Base-by-base conservation (phyloP, 2,329 filamentous ascomycete species). In the Erysiphe neolycopersici region DNA sequence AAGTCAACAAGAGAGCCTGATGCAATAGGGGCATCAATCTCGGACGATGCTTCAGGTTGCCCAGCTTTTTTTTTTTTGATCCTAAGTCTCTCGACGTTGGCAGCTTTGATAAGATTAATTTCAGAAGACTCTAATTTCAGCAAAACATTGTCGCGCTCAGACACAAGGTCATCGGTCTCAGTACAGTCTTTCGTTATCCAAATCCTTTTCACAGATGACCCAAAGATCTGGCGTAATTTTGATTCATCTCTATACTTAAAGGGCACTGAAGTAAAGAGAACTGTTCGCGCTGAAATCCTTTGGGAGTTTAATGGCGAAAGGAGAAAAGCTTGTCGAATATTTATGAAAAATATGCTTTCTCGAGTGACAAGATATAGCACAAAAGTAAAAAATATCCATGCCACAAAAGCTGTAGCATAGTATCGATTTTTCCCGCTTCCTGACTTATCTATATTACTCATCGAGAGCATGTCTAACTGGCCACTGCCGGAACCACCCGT, bases 321-420 rank as follows among this genome's bases (percentile, higher is more conserved):
- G 36, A 91, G 71, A 61, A 91, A 94, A 0, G 87, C 87, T 61
- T 95, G 87, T 49, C 85, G 79, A 43, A 95, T 62, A 54, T 91
- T 92, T 64, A 94, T 79, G 60, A 82, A 92, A 67, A 77, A 93
- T 52, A 95, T 79, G 56, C 73, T 76, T 60, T 95, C 87, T 46
- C 87, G 72, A 45, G 84, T 79, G 48, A 95, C 73, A 54, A 82
- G 76, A 61, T 81, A 89, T 59, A 95, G 77, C 50, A 95, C 68
- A 56, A 95, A 95, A 39, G 71, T 72, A 59, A 79, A 84, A 61
- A 82, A 95, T 42, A 85, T 59, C 73, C 82, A 93, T 1, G 76
- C 74, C 43, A 84, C 64, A 43, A 81, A 69, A n/a, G 71, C 71
- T 57, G 93, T 83, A 0, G 84, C 87, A 58, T 79, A 94, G 58